Conservation (phyloP, 441 rosid species). For the Eutrema salsugineum region DNA sequence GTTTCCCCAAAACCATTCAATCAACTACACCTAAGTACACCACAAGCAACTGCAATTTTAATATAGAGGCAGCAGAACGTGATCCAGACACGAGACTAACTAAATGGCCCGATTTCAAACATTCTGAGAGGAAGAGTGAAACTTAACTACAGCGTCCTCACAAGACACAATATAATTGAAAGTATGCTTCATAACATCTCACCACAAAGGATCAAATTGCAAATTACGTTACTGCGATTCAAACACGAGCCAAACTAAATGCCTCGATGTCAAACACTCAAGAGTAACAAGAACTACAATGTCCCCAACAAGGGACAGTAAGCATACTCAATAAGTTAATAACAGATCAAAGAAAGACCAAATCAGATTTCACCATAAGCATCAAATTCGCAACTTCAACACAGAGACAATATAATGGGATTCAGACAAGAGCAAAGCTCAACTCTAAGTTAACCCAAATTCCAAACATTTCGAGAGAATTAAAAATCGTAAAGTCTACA, state of each 20-base stretch:
- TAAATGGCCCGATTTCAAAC: background rate
- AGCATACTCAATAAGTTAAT: background rate
- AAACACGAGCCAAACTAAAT: background rate
- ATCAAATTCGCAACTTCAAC: background rate
- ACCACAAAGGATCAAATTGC: background rate
- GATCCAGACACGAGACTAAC: background rate
- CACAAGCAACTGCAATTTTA: background rate
- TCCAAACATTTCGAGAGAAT: background rate
- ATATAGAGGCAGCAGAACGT: background rate
- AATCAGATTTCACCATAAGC: background rate
- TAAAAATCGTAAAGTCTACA: background rate
- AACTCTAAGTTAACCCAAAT: background rate
- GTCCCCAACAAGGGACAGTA: background rate
- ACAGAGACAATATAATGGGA: background rate
- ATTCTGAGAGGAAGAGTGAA: background rate
- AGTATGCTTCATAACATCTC: background rate
- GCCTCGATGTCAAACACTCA: background rate
- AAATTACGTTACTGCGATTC: background rate
- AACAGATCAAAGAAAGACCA: background rate
- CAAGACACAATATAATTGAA: background rate
- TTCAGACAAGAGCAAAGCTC: conserved; percentile 9
- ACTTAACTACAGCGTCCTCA: background rate
- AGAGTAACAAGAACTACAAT: background rate
- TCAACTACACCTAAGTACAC: background rate
- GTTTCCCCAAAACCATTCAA: background rate